Base-by-base conservation (phyloP, 2,329 filamentous ascomycete species). In the Ceratocystis lukuohia region DNA sequence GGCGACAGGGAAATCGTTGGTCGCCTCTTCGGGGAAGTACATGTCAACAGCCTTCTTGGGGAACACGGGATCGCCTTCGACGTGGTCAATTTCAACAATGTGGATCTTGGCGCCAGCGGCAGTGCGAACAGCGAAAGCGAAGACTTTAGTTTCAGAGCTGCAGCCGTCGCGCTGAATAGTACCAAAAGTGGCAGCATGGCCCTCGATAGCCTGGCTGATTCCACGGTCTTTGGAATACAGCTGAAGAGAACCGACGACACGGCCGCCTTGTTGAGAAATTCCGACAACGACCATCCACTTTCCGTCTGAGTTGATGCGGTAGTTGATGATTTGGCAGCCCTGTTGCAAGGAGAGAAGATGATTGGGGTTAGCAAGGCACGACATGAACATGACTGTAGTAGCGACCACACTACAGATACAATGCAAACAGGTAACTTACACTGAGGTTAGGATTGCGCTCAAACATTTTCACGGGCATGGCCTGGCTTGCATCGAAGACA, bases 321-420 rank as follows among this genome's bases (percentile, higher is more conserved):
- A 99, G 80, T 97, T 99, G 84, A 99, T 99, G 77, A 99, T 99
- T 84, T 99, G 94, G 78, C 91, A 95, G 70, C 88, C 88, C 90
- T 95, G 72, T 28, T 10, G 22, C 12, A 53, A 25, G 12, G n/a
- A 61, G 17, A 8, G 17, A 4, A 41, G 37, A 3, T 2, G 10
- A 41, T 15, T 41, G 28, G 5, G 5, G 56, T 59, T 59, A 59
- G 56, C n/a, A 53, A 15, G 22, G 20, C 8, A 8, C 22, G 10
- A 25, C 25, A 53, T 25, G 37, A 3, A 4, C 12, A 41, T 15
- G 37, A 41, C 15, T 41, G 10, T 41, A 15, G 37, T 41, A 4
- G 37, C 10, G 10, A 41, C 37, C 37, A 41, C 37, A 41, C 37
- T 41, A n/a, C n/a, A 53, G 6, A 53, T 53, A 6, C 48, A 12